Evolutionary conservation across 164 flowering plant genomes (phyloP).

Genomic region (Umbilicus rupestris): DNA sequence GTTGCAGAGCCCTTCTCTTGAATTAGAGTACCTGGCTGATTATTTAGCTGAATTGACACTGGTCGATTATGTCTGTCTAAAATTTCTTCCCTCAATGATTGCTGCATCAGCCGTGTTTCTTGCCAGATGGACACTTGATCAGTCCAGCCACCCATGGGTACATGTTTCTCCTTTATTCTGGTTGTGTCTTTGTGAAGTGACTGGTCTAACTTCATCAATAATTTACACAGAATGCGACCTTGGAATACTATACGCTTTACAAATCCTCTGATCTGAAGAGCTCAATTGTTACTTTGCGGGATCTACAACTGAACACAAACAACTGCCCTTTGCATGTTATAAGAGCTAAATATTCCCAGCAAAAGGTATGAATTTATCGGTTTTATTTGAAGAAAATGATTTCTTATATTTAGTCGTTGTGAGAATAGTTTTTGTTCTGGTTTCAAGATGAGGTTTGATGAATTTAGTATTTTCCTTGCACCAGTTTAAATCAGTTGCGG

Average conservation of each 20-base stretch:
- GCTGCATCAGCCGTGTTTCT: constrained; percentile 89
- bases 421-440: background rate
- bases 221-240: constrained; percentile 50
- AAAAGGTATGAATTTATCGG: constrained; percentile 42
- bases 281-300: constrained; percentile 46
- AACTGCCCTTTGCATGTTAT: constrained; percentile 49
- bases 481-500: background rate
- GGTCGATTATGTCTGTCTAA: constrained; percentile 47
- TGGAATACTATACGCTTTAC: constrained; percentile 58
- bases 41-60: constrained; percentile 69
- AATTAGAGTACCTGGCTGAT: constrained; percentile 55
- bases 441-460: no score
- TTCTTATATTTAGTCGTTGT: background rate
- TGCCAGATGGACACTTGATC: constrained; percentile 78
- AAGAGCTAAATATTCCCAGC: constrained; percentile 54
- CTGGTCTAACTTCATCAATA: constrained; percentile 1
- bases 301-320: constrained; percentile 46
- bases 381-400: background rate
- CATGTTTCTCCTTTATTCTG: constrained; percentile 16
- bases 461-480: background rate
- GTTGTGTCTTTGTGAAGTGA: background rate
- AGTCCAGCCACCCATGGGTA: constrained; percentile 70
- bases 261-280: constrained; percentile 45
- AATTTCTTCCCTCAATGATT: constrained; percentile 54
- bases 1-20: constrained; percentile 40